Percentiles rank a stretch among this genome's conserved stretches.
These are phyloP conservation scores for Irpex rosettiformis DNA, from an alignment of 1,284 basidiomycete species.

Conservation along the genomic window DNA sequence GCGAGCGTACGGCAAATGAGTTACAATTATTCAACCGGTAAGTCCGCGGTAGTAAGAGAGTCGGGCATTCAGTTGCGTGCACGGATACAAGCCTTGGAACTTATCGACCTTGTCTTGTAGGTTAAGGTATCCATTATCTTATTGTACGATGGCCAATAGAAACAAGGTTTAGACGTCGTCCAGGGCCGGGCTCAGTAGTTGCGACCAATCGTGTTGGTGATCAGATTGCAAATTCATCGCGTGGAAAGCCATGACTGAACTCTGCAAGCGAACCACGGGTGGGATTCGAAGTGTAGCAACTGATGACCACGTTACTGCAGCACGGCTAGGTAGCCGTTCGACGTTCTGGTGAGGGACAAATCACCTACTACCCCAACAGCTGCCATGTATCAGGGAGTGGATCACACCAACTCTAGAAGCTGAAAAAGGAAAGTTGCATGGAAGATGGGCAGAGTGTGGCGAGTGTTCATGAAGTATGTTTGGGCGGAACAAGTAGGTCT, in stretches of 20 bases:
- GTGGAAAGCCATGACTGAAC: background rate
- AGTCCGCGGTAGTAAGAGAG: too few species aligned
- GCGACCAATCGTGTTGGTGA: background rate
- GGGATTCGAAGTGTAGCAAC: background rate
- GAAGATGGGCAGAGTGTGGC: background rate
- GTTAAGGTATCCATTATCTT: background rate
- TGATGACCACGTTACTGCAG: background rate
- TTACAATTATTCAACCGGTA: background rate
- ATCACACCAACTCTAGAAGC: background rate
- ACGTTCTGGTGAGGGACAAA: background rate
- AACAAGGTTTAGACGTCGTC: background rate
- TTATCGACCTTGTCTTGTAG: background rate
- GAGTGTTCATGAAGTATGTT: background rate
- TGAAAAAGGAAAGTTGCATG: background rate
- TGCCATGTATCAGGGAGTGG: background rate
- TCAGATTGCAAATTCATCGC: background rate
- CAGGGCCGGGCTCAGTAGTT: background rate
- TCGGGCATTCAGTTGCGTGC: too few species aligned
- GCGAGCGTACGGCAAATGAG: background rate
- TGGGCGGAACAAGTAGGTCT: conserved; percentile 3
- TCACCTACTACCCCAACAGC: background rate
- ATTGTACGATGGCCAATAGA: background rate
- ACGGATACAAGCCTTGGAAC: too few species aligned
- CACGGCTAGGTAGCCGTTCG: background rate
- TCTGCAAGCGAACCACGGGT: background rate